Evolutionary conservation across 2,329 filamentous ascomycete species (phyloP).

Genomic region (Aspergillaceae sp.): DNA sequence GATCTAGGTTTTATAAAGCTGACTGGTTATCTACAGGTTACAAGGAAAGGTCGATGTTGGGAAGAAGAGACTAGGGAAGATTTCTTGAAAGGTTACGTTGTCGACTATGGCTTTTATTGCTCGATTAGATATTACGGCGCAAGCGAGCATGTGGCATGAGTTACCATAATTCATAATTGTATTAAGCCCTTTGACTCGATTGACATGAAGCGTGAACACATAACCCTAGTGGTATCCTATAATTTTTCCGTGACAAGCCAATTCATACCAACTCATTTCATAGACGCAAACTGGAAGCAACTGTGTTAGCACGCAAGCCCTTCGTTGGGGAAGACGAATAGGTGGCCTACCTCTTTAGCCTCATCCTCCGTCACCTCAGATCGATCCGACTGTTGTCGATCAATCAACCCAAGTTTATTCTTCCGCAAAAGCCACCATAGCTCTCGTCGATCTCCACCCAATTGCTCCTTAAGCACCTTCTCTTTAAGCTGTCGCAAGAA

Average conservation of each 20-base stretch:
- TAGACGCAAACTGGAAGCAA: slow-evolving; percentile 7
- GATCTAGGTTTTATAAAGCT: background rate
- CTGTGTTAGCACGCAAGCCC: background rate
- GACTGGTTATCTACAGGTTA: slow-evolving; percentile 22
- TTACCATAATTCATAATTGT: no score
- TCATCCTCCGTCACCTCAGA: slow-evolving; percentile 63
- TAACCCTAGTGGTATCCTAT: no score
- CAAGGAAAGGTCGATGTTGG: slow-evolving; percentile 40
- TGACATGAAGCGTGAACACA: no score
- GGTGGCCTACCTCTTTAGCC: slow-evolving; percentile 47
- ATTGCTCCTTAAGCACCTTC: slow-evolving; percentile 57
- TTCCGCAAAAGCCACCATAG: slow-evolving; percentile 71
- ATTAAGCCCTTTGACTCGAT: no score
- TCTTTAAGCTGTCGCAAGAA: slow-evolving; percentile 64
- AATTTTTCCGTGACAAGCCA: no score
- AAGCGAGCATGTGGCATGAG: no score
- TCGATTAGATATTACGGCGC: no score
- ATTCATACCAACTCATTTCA: slow-evolving; percentile 5
- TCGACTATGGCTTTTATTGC: no score
- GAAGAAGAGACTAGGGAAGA: slow-evolving; percentile 40
- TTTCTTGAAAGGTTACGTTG: slow-evolving; percentile 26
- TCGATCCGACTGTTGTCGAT: slow-evolving; percentile 51
- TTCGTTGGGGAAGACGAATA: background rate
- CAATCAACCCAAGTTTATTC: slow-evolving; percentile 64
- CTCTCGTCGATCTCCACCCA: slow-evolving; percentile 69